phyloP scores from a whole-genome alignment of 306 rosid genomes.

The Clitoria ternatea region DNA sequence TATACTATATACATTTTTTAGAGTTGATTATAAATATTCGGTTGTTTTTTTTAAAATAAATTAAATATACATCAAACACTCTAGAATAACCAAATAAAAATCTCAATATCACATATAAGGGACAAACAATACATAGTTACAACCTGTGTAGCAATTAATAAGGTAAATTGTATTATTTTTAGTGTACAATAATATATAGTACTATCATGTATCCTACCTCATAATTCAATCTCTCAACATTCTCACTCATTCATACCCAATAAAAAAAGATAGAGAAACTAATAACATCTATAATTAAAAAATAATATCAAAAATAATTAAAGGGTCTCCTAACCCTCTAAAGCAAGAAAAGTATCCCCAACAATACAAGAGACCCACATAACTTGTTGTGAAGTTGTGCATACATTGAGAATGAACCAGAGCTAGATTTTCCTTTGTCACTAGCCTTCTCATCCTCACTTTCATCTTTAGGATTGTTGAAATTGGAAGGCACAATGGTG shows the following conservation, averaged over 20 bases:
- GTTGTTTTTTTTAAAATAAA: too few relatives aligned
- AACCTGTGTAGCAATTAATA: background rate
- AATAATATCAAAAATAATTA: background rate
- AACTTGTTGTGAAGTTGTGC: slow-evolving; percentile 22
- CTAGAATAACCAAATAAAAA: too few relatives aligned
- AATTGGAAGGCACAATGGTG: slow-evolving; percentile 75
- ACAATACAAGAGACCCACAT: slow-evolving; percentile 12
- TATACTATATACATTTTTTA: too few relatives aligned
- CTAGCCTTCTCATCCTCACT: slow-evolving; percentile 18
- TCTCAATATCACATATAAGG: background rate
- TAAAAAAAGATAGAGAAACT: background rate
- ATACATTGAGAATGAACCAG: slow-evolving; percentile 20
- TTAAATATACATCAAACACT: too few relatives aligned
- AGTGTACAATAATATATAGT: slow-evolving; percentile 20
- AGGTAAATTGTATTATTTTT: background rate
- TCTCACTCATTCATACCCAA: background rate
- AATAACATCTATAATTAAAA: slow-evolving; percentile 8
- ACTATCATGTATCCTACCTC: slow-evolving; percentile 24
- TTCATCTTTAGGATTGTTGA: slow-evolving; percentile 49
- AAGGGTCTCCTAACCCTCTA: background rate
- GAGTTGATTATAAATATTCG: too few relatives aligned
- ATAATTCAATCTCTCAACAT: background rate
- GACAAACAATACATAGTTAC: background rate
- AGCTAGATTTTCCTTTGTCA: slow-evolving; percentile 35
- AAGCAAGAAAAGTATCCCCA: slow-evolving; percentile 23